Conservation (phyloP, 768 basidiomycete species). For the Fibroporia radiculosa region DNA sequence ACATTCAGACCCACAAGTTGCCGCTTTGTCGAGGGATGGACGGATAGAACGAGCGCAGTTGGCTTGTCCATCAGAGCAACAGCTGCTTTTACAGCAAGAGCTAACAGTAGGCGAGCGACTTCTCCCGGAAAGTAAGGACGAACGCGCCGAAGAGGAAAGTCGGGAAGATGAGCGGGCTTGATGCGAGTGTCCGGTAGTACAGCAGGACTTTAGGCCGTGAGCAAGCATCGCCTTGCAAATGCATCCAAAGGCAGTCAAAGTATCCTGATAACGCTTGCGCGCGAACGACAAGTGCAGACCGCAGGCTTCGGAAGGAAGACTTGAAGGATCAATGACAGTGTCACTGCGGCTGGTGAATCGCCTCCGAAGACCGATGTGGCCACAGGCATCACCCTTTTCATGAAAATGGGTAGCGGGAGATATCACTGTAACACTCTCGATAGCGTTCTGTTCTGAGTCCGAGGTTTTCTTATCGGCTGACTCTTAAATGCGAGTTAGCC, state of each 20-base stretch:
- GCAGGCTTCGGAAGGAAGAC: conserved; percentile 16
- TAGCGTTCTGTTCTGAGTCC: conserved; percentile 3
- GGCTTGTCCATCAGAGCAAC: no score
- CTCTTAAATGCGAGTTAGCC: no score
- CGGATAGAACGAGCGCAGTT: conserved; percentile 3
- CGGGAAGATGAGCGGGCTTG: conserved; percentile 1
- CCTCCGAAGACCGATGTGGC: conserved; percentile 13
- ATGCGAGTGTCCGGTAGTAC: conserved; percentile 6
- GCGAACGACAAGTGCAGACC: conserved; percentile 19
- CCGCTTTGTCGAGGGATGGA: conserved; percentile 6
- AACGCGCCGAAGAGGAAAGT: background rate
- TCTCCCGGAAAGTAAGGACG: background rate
- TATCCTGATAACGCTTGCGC: conserved; percentile 20
- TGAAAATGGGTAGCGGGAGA: background rate
- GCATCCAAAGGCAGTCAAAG: conserved; percentile 22
- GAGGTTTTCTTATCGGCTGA: background rate
- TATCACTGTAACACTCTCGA: background rate
- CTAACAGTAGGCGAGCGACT: background rate
- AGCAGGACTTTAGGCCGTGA: conserved; percentile 21
- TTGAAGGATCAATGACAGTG: background rate
- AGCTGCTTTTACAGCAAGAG: conserved; percentile 1
- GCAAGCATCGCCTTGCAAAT: conserved; percentile 22
- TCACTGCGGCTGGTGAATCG: conserved; percentile 1
- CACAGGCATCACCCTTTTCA: background rate
- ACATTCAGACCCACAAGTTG: no score